These are phyloP conservation scores for Dryas drummondii DNA, from an alignment of 306 rosid species.

Conservation along the genomic window DNA sequence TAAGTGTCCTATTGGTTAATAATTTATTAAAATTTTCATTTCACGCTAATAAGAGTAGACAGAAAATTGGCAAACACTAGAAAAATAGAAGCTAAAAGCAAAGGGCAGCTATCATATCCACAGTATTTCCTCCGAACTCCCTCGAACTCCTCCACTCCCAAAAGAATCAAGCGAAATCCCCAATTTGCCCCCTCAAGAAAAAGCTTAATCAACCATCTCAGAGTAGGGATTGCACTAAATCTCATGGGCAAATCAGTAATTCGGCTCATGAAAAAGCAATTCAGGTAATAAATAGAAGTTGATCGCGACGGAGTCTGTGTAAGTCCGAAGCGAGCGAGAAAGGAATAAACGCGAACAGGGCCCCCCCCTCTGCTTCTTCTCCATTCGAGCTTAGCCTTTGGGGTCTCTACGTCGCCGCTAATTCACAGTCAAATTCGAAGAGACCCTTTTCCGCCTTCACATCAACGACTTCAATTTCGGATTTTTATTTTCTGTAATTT, in stretches of 20 bases:
- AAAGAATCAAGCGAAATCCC: neutral
- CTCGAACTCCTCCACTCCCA: neutral
- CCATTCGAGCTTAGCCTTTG: neutral
- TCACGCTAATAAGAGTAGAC: neutral
- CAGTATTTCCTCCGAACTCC: neutral
- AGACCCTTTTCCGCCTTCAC: constrained; percentile 5
- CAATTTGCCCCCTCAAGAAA: neutral
- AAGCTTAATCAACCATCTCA: neutral
- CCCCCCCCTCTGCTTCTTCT: constrained; percentile 9
- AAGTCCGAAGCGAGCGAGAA: neutral
- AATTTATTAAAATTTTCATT: too few species aligned
- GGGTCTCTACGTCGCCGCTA: constrained; percentile 1
- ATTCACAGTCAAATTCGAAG: neutral
- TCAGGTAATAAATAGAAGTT: neutral
- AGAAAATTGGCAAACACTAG: neutral
- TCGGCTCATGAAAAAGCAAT: neutral
- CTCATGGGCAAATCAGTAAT: neutral
- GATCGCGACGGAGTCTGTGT: neutral
- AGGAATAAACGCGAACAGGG: neutral
- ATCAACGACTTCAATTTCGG: neutral
- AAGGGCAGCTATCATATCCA: neutral
- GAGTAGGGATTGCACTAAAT: neutral
- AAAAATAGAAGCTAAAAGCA: neutral
- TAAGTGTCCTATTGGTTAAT: too few species aligned
- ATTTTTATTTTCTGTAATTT: constrained; percentile 1